A percentile compares a stretch with the other conserved stretches of the same genome.
These are phyloP conservation scores for Marvania coccoides DNA, from an alignment of 139 green algal species.

Conservation along the genomic window DNA sequence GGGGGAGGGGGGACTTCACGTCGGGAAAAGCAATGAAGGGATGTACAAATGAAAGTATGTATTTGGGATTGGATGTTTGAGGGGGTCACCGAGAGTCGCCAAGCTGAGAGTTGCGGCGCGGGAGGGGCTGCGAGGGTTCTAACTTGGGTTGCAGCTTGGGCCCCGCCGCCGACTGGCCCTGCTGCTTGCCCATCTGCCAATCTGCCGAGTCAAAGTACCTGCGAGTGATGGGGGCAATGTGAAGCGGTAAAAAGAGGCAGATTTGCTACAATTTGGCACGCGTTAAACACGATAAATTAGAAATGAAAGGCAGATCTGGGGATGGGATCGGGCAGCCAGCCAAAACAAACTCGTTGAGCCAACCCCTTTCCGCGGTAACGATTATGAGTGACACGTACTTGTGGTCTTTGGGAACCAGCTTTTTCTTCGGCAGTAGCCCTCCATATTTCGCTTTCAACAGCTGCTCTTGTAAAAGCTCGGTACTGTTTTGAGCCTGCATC, in stretches of 20 bases:
- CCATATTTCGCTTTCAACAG: constrained; percentile 61
- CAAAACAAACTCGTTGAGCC: not conserved
- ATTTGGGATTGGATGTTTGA: not conserved
- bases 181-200: constrained; percentile 65
- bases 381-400: not conserved
- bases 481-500: not conserved
- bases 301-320: too few species aligned
- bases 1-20: too few species aligned
- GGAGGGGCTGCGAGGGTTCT: constrained; percentile 35
- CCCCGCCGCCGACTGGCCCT: constrained; percentile 19
- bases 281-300: too few species aligned
- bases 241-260: not conserved
- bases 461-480: constrained; percentile 36
- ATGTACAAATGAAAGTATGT: not conserved
- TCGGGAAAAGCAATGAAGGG: not conserved
- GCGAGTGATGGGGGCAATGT: constrained; percentile 25
- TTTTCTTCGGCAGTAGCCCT: constrained; percentile 68
- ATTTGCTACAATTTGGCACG: too few species aligned
- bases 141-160: constrained; percentile 49
- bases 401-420: constrained; percentile 44
- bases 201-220: constrained; percentile 80
- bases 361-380: not conserved
- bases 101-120: constrained; percentile 46
- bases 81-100: constrained; percentile 15
- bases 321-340: too few species aligned